Evolutionary conservation across 169 alveolate species (phyloP).

Genomic region (Cryptosporidium viatorum): DNA sequence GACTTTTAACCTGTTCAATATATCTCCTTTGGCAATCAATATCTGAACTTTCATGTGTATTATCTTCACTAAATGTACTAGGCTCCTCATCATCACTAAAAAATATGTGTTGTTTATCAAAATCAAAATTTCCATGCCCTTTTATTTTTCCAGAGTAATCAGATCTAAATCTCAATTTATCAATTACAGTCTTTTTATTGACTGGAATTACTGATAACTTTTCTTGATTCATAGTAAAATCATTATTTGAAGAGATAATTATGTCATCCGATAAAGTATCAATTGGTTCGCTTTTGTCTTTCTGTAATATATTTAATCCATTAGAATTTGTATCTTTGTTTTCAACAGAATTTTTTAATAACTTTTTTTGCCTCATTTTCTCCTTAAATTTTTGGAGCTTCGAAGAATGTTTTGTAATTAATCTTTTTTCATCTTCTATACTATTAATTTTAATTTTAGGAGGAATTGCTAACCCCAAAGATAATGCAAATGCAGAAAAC

Average conservation of each 20-base stretch:
- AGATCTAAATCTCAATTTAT: conserved; percentile 58
- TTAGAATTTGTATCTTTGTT: neutral
- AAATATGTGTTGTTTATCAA: conserved; percentile 32
- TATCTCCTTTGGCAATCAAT: neutral
- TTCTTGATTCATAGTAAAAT: neutral
- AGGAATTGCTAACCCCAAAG: conserved; percentile 47
- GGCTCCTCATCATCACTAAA: conserved; percentile 66
- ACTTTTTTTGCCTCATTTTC: conserved; percentile 41
- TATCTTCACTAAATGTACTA: neutral
- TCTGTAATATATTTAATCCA: neutral
- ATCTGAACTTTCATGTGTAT: neutral
- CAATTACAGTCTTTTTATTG: neutral
- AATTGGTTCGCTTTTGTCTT: neutral
- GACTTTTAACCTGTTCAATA: conserved; percentile 10
- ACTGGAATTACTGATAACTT: neutral
- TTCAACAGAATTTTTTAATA: neutral
- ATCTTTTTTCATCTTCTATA: neutral
- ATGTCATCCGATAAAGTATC: neutral
- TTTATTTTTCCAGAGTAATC: conserved; percentile 49
- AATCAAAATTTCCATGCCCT: conserved; percentile 32
- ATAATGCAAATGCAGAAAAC: conserved; percentile 33
- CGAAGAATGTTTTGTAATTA: neutral
- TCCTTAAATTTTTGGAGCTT: conserved; percentile 63
- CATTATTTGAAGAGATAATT: neutral
- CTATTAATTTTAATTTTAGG: conserved; percentile 41